phyloP scores from a whole-genome alignment of 1,139 yeast species.

The Nematodospora anomalae region DNA sequence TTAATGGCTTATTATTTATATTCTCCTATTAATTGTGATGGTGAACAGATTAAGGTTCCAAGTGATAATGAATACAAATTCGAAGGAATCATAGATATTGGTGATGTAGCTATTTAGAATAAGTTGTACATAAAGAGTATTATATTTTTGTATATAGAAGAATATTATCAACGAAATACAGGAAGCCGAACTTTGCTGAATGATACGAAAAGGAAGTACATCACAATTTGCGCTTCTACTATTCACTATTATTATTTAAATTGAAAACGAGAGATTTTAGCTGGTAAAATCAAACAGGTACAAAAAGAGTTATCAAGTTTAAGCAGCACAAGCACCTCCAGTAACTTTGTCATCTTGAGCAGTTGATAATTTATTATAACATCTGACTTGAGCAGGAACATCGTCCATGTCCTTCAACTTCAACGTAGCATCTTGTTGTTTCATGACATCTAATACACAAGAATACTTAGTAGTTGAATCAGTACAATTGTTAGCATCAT shows the following conservation, averaged over 20 bases:
- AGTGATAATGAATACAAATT: conserved; percentile 51
- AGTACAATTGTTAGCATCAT: conserved; percentile 15
- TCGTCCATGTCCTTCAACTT: conserved; percentile 17
- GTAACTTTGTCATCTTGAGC: conserved; percentile 13
- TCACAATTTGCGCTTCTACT: too few relatives aligned
- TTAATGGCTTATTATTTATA: conserved; percentile 90
- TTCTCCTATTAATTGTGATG: conserved; percentile 60
- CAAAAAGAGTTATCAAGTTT: too few relatives aligned
- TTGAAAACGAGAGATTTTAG: too few relatives aligned
- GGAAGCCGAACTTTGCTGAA: too few relatives aligned
- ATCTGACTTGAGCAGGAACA: conserved; percentile 20
- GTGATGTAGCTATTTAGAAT: conserved; percentile 52
- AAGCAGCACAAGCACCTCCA: conserved; percentile 18
- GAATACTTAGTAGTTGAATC: conserved; percentile 15
- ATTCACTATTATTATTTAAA: too few relatives aligned
- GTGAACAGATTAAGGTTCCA: conserved; percentile 50
- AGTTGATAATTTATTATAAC: conserved; percentile 13
- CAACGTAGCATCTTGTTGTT: conserved; percentile 17
- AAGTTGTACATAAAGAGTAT: conserved; percentile 1
- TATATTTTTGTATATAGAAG: conserved; percentile 3
- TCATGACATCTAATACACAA: conserved; percentile 18
- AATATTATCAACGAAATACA: too few relatives aligned
- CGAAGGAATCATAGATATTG: conserved; percentile 53
- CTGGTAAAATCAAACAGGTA: too few relatives aligned
- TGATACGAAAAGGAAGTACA: too few relatives aligned